These are phyloP conservation scores for Mallotus japonicus DNA, from an alignment of 441 rosid genomes.

Conservation along the genomic window DNA sequence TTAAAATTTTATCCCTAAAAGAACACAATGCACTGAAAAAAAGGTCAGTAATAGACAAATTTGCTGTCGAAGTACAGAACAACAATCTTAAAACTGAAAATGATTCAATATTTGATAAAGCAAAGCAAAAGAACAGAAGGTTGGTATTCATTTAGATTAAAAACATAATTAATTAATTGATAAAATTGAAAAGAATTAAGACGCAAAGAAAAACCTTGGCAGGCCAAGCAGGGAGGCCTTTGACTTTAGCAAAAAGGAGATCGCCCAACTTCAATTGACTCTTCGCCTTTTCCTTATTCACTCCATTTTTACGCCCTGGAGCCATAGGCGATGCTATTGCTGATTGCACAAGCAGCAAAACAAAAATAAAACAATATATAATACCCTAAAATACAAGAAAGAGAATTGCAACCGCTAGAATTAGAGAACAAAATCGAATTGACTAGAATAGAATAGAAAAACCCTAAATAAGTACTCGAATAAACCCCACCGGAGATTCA, in stretches of 20 bases:
- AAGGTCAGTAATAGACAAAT: not conserved
- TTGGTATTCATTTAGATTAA: not conserved
- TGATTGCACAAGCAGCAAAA: not conserved
- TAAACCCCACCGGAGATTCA: slow-evolving; percentile 30
- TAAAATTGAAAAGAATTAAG: not conserved
- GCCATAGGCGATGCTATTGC: slow-evolving; percentile 58
- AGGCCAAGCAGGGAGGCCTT: slow-evolving; percentile 99
- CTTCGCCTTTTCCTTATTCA: slow-evolving; percentile 61
- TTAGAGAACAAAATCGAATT: slow-evolving; percentile 5
- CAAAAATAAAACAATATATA: not conserved
- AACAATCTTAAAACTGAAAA: not conserved
- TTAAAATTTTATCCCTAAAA: not conserved
- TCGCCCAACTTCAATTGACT: slow-evolving; percentile 80
- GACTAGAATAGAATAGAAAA: not conserved
- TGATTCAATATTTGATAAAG: not conserved
- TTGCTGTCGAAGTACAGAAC: not conserved
- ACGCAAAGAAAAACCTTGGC: slow-evolving; percentile 60
- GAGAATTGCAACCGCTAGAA: not conserved
- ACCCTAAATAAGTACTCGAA: not conserved
- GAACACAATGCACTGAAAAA: not conserved
- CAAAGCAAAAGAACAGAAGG: not conserved
- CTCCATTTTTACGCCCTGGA: slow-evolving; percentile 92
- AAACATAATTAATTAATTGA: not conserved
- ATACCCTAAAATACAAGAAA: slow-evolving; percentile 29
- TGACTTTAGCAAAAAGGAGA: slow-evolving; percentile 98